These are phyloP conservation scores for Tylopilus vinaceipallidus DNA, from an alignment of 768 basidiomycete species.

Conservation along the genomic window DNA sequence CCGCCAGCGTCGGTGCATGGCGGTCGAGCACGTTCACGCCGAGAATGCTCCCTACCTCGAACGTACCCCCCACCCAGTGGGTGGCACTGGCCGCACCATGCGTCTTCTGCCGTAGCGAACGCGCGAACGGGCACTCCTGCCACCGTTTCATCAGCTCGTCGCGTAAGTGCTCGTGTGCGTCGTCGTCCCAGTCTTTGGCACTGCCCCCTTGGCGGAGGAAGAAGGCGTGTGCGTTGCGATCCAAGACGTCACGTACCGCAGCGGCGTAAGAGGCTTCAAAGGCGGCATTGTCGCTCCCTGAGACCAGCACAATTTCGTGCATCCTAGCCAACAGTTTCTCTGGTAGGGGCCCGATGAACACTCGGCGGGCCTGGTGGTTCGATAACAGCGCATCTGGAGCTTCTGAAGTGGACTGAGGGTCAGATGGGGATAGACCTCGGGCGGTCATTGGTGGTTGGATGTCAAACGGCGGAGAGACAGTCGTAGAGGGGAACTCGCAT, in stretches of 20 bases:
- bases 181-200: constrained; percentile 64
- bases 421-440: constrained; percentile 3
- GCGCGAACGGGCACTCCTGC: constrained; percentile 68
- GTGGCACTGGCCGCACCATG: constrained; percentile 12
- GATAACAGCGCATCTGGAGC: background rate
- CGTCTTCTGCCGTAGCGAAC: constrained; percentile 35
- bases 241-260: constrained; percentile 40
- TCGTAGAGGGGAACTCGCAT: background rate
- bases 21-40: constrained; percentile 58
- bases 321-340: constrained; percentile 49
- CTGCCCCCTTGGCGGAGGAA: constrained; percentile 65
- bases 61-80: constrained; percentile 71
- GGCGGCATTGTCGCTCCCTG: constrained; percentile 32
- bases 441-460: constrained; percentile 8
- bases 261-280: constrained; percentile 35
- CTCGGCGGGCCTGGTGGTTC: constrained; percentile 41
- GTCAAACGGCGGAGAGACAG: background rate
- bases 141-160: constrained; percentile 61
- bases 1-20: constrained; percentile 7
- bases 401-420: background rate
- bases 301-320: constrained; percentile 27
- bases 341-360: constrained; percentile 79
- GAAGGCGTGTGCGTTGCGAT: constrained; percentile 59
- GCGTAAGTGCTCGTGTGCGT: constrained; percentile 45
- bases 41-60: constrained; percentile 75